These are phyloP conservation scores for Fusarium beomiforme DNA, from an alignment of 2,329 filamentous ascomycete species.

Conservation along the genomic window DNA sequence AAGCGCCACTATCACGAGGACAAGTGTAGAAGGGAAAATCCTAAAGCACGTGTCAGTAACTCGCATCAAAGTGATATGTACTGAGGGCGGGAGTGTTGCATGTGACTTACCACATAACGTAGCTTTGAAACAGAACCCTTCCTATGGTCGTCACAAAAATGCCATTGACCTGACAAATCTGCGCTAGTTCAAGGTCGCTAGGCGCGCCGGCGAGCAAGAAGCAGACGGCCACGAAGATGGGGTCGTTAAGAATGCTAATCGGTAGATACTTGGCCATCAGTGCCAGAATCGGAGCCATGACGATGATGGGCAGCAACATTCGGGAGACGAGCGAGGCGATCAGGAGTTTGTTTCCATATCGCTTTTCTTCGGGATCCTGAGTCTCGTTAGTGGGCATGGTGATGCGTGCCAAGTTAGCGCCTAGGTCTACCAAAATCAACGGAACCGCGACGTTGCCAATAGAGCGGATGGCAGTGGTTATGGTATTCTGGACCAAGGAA, in stretches of 20 bases:
- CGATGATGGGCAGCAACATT: constrained; percentile 89
- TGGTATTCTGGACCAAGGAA: constrained; percentile 91
- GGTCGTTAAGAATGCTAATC: constrained; percentile 93
- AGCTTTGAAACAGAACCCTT: constrained; percentile 89
- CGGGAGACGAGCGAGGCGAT: constrained; percentile 86
- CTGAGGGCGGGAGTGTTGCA: too few species aligned
- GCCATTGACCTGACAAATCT: constrained; percentile 98
- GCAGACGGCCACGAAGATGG: constrained; percentile 97
- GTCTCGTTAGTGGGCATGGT: constrained; percentile 76
- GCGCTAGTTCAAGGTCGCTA: constrained; percentile 90
- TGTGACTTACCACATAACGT: constrained; percentile 78
- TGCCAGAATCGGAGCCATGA: constrained; percentile 92
- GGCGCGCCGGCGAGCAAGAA: constrained; percentile 96
- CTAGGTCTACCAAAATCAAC: constrained; percentile 92
- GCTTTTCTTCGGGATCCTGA: constrained; percentile 75
- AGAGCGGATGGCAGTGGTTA: constrained; percentile 88
- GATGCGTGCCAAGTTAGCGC: constrained; percentile 92
- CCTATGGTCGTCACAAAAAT: constrained; percentile 97
- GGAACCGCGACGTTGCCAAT: constrained; percentile 93
- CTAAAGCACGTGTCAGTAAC: constrained; percentile 54
- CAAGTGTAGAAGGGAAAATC: constrained; percentile 92
- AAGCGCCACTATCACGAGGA: constrained; percentile 89
- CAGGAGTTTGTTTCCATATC: constrained; percentile 78
- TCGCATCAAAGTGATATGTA: not conserved
- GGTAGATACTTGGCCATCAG: constrained; percentile 89